Percentiles rank a stretch among this genome's conserved stretches.
phyloP scores from a whole-genome alignment of 768 basidiomycete genomes.

The Auricularia auricula-judae region DNA sequence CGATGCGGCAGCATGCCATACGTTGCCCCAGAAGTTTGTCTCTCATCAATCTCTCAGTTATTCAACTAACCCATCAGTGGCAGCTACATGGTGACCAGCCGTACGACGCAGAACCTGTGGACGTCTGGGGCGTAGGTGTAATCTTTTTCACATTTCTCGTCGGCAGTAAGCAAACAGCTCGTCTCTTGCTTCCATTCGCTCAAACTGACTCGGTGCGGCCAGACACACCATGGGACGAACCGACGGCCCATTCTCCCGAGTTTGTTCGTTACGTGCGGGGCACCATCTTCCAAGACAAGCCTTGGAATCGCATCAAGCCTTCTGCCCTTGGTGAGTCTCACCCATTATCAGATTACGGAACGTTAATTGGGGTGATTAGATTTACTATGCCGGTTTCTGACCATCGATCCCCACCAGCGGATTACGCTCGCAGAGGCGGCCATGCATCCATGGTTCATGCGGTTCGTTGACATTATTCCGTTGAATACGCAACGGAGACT shows the following conservation, averaged over 20 bases:
- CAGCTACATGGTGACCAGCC: slow-evolving; percentile 57
- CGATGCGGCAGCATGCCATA: slow-evolving; percentile 90
- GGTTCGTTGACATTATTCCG: slow-evolving; percentile 28
- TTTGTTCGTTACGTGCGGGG: slow-evolving; percentile 67
- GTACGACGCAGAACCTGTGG: slow-evolving; percentile 87
- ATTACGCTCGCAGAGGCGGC: slow-evolving; percentile 49
- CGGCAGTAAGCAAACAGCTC: slow-evolving; percentile 54
- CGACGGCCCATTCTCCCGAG: slow-evolving; percentile 64
- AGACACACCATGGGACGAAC: slow-evolving; percentile 99
- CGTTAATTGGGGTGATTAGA: no score
- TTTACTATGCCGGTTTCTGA: slow-evolving; percentile 63
- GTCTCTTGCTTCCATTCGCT: background rate
- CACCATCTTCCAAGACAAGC: slow-evolving; percentile 57
- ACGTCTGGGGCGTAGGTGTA: slow-evolving; percentile 93
- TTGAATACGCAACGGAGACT: background rate
- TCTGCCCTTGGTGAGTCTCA: slow-evolving; percentile 45
- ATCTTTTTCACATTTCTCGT: slow-evolving; percentile 84
- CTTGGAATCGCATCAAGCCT: slow-evolving; percentile 62
- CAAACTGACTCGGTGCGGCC: background rate
- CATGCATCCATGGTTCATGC: slow-evolving; percentile 63
- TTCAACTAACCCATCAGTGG: background rate
- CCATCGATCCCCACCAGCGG: slow-evolving; percentile 55
- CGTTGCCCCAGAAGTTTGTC: slow-evolving; percentile 79
- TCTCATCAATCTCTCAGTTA: background rate
- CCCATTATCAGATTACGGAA: slow-evolving; percentile 30